Evolutionary conservation across 352 stramenopile genomes (phyloP), one percentile per base, ranked within the genome.

Genomic region (Globisporangium paddicum): DNA sequence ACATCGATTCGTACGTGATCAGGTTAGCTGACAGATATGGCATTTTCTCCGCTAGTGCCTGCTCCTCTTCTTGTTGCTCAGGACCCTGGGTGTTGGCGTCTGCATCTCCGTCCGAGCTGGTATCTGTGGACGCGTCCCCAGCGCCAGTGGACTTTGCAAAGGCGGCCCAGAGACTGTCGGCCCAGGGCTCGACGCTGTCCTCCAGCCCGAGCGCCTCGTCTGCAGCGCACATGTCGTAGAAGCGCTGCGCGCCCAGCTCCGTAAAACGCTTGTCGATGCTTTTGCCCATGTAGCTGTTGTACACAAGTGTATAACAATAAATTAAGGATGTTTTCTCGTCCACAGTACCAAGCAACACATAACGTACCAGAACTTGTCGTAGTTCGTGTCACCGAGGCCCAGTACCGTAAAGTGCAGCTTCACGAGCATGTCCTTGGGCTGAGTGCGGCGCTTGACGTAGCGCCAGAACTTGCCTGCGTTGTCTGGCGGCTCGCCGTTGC

Each of bases 361-460:
- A 45, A 63, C 38, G 57, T 49, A 90, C 77, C 94, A 98, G 59
- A 98, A 98, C 68, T 97, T 86, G 78, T 98, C 92, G 68, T 99
- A 99, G 75, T 99, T 99, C 41, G 95, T 98, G 71, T 99, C 96
- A 25, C 96, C 96, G 6, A 99, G 73, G 8, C 69, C 96, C 5
- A 99, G 79, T 25, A 98, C 90, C 23, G 81, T 83, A 72, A 87
- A 98, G 8, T 61, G 57, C 2, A 97, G 63, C 37, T 88, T 82
- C 48, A 64, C 52, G 30, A 98, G 81, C 46, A 92, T 64, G 44
- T 93, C 80, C 23, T 75, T 78, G 8, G 84, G 77, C 55, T 92
- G 84, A 52, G 77, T 90, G 47, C 91, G 79, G 25, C 87, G 86
- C 66, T 98, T 98, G 41, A 98, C 59, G 49, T 80, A 98, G 25